Evolutionary conservation across 1,284 basidiomycete species (phyloP), one percentile per base, ranked within the genome.

Genomic region (Schizophyllum amplum): DNA sequence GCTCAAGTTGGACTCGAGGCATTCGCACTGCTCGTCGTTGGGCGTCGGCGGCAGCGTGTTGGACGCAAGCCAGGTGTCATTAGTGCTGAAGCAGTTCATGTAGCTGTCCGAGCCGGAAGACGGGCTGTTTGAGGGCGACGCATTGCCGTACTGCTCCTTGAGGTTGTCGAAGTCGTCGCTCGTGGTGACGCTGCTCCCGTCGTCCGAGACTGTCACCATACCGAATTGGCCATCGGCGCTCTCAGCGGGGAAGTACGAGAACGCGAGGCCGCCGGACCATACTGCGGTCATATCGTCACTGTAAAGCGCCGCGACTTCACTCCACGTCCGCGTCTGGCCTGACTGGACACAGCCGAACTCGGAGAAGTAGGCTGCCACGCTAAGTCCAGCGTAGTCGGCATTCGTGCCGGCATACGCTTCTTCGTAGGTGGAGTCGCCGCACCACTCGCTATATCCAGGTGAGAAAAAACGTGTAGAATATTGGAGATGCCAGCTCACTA

Each of bases 221-320:
- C 92, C 94, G 63, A 92, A 97, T 64, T 89, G 77, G 54, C 88
- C 87, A 56, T 77, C 73, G 17, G 71, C 74, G 61, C 79, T 81
- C 21, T 68, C 61, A 6, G 90, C 90, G 1, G 88, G 86, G 79
- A 95, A 94, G 69, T 91, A 91, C 51, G 85, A 86, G 73, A 95
- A 96, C 1, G 94, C 94, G 48, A 97, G 67, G 53, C 90, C 94
- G 58, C 93, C 94, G 25, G 90, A 93, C 82, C 90, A 96, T 53
- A 87, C 83, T 61, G 85, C 71, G 11, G 85, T 80, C 80, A 94
- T 90, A 21, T 87, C 72, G 9, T 76, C 66, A 57, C 86, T 80
- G 68, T 87, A 90, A 20, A 97, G 77, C n/a, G 87, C 81, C 27
- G 71, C 74, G 13, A 86, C 83, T 69, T 97, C 93, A 42, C 83